A percentile compares a stretch with the other conserved stretches of the same genome.
Conservation (phyloP, 2,329 filamentous ascomycete species). For the Talaromyces sp. region DNA sequence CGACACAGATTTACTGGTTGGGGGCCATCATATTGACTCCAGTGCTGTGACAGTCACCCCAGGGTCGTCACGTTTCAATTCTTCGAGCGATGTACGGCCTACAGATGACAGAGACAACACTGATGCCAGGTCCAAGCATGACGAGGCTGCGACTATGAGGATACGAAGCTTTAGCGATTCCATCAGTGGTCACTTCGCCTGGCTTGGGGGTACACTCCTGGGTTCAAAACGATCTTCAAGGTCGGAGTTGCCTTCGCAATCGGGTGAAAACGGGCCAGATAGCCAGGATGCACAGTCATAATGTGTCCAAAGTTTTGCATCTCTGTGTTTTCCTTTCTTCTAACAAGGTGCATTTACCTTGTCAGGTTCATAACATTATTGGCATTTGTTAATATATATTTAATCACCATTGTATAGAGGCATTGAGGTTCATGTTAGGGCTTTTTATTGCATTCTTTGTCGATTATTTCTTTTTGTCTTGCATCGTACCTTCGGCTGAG, state of each 20-base stretch:
- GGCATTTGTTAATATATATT: slow-evolving; percentile 13
- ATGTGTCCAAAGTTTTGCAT: neutral
- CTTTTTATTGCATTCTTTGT: neutral
- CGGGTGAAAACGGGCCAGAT: slow-evolving; percentile 1
- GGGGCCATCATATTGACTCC: slow-evolving; percentile 21
- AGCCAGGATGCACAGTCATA: neutral
- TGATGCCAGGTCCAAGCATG: slow-evolving; percentile 22
- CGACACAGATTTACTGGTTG: slow-evolving; percentile 24
- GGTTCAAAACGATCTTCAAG: slow-evolving; percentile 17
- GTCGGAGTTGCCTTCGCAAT: neutral
- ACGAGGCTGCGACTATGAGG: slow-evolving; percentile 26
- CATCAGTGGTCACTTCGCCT: slow-evolving; percentile 36
- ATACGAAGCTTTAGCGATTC: slow-evolving; percentile 41
- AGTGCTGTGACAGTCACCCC: slow-evolving; percentile 19
- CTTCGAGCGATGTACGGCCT: slow-evolving; percentile 12
- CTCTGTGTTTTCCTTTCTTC: neutral
- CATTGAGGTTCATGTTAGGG: neutral
- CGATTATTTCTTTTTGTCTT: neutral
- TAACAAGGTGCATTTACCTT: neutral
- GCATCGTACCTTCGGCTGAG: neutral
- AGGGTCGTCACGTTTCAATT: slow-evolving; percentile 17
- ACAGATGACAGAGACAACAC: slow-evolving; percentile 2
- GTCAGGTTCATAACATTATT: neutral
- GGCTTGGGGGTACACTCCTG: slow-evolving; percentile 37
- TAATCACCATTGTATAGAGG: slow-evolving; percentile 16